These are phyloP conservation scores for Rhizophora mangle DNA, from an alignment of 345 rosid genomes.

Conservation along the genomic window DNA sequence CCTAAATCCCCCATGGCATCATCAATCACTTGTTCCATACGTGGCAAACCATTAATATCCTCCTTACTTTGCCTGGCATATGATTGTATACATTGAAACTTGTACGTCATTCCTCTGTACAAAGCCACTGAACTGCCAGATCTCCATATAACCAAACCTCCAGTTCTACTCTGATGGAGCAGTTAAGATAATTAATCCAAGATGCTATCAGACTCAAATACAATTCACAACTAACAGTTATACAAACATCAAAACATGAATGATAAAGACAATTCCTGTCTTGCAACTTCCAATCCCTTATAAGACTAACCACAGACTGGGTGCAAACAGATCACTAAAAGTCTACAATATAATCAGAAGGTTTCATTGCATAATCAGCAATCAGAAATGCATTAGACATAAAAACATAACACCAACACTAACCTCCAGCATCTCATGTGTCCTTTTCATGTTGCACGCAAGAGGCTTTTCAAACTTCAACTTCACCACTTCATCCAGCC, in stretches of 20 bases:
- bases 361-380: background rate
- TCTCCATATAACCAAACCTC: conserved; percentile 93
- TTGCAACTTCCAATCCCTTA: background rate
- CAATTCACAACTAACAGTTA: background rate
- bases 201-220: conserved; percentile 11
- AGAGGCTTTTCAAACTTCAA: conserved; percentile 69
- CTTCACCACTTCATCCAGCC: conserved; percentile 76
- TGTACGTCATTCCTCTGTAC: conserved; percentile 77
- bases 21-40: conserved; percentile 9
- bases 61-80: conserved; percentile 42
- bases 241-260: background rate
- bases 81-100: conserved; percentile 63
- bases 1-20: conserved; percentile 15
- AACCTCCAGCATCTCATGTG: conserved; percentile 80
- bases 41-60: conserved; percentile 16
- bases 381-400: background rate
- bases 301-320: background rate
- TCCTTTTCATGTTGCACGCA: conserved; percentile 76
- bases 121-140: conserved; percentile 88
- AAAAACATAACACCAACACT: conserved; percentile 23
- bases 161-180: conserved; percentile 63
- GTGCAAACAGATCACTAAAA: background rate
- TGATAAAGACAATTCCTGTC: background rate
- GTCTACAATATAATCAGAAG: conserved; percentile 3
- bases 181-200: conserved; percentile 22